Conservation (phyloP, 805 yeast species). For the Scheffersomyces ergatensis region DNA sequence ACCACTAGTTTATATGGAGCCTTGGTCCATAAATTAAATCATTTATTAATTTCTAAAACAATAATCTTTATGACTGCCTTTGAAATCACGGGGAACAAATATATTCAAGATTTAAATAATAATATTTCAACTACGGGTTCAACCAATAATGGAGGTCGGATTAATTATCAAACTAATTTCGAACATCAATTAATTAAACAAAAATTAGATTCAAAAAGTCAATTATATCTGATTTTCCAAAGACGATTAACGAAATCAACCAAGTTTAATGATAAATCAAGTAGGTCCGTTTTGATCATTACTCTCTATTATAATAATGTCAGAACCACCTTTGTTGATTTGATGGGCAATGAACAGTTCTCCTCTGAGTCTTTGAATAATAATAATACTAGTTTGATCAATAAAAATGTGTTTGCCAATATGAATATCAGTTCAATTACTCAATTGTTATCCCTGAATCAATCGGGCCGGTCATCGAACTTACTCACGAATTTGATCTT, state of each 20-base stretch:
- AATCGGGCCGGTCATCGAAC: conserved; percentile 18
- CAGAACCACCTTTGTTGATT: conserved; percentile 21
- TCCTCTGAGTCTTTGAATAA: conserved; percentile 4
- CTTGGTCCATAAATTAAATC: background rate
- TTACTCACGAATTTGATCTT: conserved; percentile 25
- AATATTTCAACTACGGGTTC: conserved; percentile 4
- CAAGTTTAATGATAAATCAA: conserved; percentile 14
- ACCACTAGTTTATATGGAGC: conserved; percentile 21
- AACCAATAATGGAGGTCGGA: background rate
- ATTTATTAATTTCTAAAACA: conserved; percentile 10
- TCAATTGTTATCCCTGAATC: conserved; percentile 13
- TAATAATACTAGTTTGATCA: conserved; percentile 1
- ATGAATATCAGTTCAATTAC: conserved; percentile 26
- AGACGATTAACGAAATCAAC: conserved; percentile 19
- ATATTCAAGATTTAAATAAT: conserved; percentile 21
- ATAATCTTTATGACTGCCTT: conserved; percentile 17
- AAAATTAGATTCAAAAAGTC: conserved; percentile 5
- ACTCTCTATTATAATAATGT: conserved; percentile 17
- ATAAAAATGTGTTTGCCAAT: conserved; percentile 23
- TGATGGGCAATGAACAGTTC: conserved; percentile 29
- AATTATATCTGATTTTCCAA: conserved; percentile 12
- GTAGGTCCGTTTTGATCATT: conserved; percentile 25
- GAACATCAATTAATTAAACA: conserved; percentile 13
- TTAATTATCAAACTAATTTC: conserved; percentile 1
- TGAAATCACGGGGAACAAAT: conserved; percentile 25